A percentile compares a stretch with the other conserved stretches of the same genome.
Conservation (phyloP, 2,329 filamentous ascomycete species). For the Monascus ruber region DNA sequence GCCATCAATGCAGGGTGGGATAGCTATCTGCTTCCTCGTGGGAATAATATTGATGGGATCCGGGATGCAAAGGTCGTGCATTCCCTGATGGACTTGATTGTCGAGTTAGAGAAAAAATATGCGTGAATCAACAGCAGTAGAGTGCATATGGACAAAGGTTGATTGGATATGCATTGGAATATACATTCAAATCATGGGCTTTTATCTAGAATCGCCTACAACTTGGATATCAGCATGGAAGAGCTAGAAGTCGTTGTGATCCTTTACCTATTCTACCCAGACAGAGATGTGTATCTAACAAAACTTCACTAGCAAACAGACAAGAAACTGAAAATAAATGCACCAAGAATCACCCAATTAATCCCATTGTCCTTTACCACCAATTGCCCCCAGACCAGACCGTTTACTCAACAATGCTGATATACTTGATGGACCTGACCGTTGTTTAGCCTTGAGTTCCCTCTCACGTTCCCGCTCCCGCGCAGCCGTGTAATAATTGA, state of each 20-base stretch:
- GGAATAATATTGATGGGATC: background rate
- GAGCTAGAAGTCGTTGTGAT: too few species aligned
- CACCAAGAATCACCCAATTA: conserved; percentile 7
- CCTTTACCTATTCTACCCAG: too few species aligned
- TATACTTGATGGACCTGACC: conserved; percentile 25
- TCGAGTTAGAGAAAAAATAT: conserved; percentile 4
- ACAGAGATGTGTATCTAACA: too few species aligned
- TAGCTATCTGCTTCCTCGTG: conserved; percentile 21
- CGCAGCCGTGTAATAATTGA: conserved; percentile 46
- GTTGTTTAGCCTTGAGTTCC: conserved; percentile 40
- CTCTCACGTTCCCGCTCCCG: conserved; percentile 49
- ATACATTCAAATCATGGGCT: too few species aligned
- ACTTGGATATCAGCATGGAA: too few species aligned
- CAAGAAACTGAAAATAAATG: background rate
- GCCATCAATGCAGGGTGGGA: conserved; percentile 29
- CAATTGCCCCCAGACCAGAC: conserved; percentile 26
- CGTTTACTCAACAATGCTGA: conserved; percentile 29
- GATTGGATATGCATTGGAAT: too few species aligned
- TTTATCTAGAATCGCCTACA: too few species aligned
- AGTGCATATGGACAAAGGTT: too few species aligned
- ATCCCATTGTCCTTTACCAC: conserved; percentile 31
- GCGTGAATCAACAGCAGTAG: background rate
- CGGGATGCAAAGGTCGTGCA: conserved; percentile 7
- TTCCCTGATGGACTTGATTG: conserved; percentile 16
- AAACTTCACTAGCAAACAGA: background rate